phyloP scores from a whole-genome alignment of 2,329 filamentous ascomycete genomes.

The Scedosporium boydii region DNA sequence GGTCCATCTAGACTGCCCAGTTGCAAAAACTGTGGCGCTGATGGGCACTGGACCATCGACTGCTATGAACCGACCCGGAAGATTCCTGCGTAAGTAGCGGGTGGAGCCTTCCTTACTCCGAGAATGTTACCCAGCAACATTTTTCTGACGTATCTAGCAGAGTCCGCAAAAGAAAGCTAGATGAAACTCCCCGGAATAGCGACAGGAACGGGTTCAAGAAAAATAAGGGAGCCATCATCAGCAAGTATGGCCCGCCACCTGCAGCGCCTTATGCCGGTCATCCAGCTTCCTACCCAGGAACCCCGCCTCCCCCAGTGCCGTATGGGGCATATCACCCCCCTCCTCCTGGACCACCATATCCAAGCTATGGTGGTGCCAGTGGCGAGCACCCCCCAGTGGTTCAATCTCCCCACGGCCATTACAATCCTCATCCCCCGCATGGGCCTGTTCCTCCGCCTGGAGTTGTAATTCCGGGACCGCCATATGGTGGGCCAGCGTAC shows the following conservation, averaged over 20 bases:
- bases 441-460: constrained; percentile 11
- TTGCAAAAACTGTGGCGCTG: constrained; percentile 45
- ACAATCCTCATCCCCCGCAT: constrained; percentile 15
- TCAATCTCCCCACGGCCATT: constrained; percentile 15
- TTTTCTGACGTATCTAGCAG: constrained; percentile 25
- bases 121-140: constrained; percentile 6
- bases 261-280: constrained; percentile 8
- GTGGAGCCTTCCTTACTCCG: neutral
- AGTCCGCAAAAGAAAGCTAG: neutral
- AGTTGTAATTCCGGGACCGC: constrained; percentile 12
- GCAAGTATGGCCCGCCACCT: constrained; percentile 22
- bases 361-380: constrained; percentile 15
- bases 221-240: constrained; percentile 22
- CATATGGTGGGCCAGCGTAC: constrained; percentile 9
- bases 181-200: neutral
- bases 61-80: constrained; percentile 40
- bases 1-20: constrained; percentile 20
- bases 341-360: constrained; percentile 15
- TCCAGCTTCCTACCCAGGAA: constrained; percentile 5
- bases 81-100: constrained; percentile 38
- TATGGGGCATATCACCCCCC: constrained; percentile 18
- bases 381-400: constrained; percentile 16
- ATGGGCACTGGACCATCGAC: constrained; percentile 42
- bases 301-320: constrained; percentile 9
- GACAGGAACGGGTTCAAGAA: neutral